These are phyloP conservation scores for Amphirosellinia nigrospora DNA, from an alignment of 495 filamentous ascomycete species.

Conservation along the genomic window DNA sequence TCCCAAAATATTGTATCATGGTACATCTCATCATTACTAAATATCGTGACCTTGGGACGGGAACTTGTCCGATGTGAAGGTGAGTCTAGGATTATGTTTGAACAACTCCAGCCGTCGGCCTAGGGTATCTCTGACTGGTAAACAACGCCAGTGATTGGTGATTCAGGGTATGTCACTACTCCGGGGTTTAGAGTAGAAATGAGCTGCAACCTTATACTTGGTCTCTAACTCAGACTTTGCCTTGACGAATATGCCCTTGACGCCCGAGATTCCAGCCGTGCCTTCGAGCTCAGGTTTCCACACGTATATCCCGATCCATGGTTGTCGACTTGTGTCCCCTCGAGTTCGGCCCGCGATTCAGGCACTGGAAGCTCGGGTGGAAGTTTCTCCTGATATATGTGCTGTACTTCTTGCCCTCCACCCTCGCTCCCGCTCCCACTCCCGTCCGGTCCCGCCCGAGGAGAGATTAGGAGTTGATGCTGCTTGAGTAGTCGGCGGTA, in stretches of 20 bases:
- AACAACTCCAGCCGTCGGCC: neutral
- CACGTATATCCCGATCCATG: slow-evolving; percentile 10
- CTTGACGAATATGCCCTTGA: slow-evolving; percentile 5
- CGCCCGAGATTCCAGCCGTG: neutral
- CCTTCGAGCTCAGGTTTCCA: slow-evolving; percentile 23
- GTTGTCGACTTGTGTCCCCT: slow-evolving; percentile 6
- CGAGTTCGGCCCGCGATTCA: slow-evolving; percentile 6
- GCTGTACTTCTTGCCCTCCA: neutral
- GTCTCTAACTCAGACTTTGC: slow-evolving; percentile 17
- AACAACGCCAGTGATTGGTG: neutral
- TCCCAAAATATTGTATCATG: slow-evolving; percentile 1
- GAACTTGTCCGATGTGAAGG: neutral
- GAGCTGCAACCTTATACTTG: neutral
- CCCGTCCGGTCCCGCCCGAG: neutral
- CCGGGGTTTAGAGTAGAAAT: neutral
- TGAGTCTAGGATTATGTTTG: neutral
- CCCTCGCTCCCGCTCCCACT: too few species aligned
- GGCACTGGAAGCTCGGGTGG: slow-evolving; percentile 8
- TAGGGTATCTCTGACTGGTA: neutral
- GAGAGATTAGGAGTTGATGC: neutral
- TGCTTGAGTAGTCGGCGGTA: neutral
- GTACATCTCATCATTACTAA: neutral
- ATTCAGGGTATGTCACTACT: neutral
- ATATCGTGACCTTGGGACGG: neutral
- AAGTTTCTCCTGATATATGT: neutral